These are phyloP conservation scores for Daedaleopsis nitida DNA, from an alignment of 768 basidiomycete genomes.

Conservation along the genomic window DNA sequence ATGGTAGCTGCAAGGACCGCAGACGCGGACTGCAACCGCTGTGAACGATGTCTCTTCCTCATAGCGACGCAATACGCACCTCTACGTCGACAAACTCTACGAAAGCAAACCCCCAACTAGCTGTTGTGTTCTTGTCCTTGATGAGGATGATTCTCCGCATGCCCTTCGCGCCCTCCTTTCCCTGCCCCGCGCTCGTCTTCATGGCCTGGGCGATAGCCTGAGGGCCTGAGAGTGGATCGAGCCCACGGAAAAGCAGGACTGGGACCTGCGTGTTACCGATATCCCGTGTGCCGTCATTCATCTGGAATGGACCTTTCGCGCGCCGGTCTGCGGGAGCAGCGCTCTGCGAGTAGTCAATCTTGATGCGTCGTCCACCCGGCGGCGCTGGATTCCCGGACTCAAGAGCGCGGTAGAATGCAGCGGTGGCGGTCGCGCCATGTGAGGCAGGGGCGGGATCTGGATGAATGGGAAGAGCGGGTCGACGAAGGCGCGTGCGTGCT, in stretches of 20 bases:
- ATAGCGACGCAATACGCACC: conserved; percentile 44
- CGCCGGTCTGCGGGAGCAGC: conserved; percentile 71
- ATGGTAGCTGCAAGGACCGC: conserved; percentile 82
- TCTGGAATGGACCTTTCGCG: conserved; percentile 52
- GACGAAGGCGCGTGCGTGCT: conserved; percentile 90
- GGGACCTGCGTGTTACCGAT: conserved; percentile 85
- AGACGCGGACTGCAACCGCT: conserved; percentile 66
- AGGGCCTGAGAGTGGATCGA: conserved; percentile 86
- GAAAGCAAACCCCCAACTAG: conserved; percentile 93
- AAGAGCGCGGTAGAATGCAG: conserved; percentile 72
- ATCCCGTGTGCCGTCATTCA: conserved; percentile 95
- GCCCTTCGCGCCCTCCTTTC: conserved; percentile 78
- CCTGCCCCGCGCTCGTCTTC: conserved; percentile 76
- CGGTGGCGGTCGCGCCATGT: conserved; percentile 76
- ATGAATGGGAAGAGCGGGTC: conserved; percentile 90
- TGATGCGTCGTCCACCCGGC: conserved; percentile 83
- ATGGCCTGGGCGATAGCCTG: conserved; percentile 87
- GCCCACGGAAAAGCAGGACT: conserved; percentile 85
- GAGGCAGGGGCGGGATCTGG: conserved; percentile 91
- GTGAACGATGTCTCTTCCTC: conserved; percentile 19
- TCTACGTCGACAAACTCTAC: conserved; percentile 87
- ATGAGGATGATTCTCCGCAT: conserved; percentile 88
- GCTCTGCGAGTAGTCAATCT: conserved; percentile 94
- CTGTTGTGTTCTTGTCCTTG: conserved; percentile 84
- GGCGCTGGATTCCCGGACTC: conserved; percentile 57